Base-by-base conservation (phyloP, 306 rosid genomes). In the Rubus idaeus region DNA sequence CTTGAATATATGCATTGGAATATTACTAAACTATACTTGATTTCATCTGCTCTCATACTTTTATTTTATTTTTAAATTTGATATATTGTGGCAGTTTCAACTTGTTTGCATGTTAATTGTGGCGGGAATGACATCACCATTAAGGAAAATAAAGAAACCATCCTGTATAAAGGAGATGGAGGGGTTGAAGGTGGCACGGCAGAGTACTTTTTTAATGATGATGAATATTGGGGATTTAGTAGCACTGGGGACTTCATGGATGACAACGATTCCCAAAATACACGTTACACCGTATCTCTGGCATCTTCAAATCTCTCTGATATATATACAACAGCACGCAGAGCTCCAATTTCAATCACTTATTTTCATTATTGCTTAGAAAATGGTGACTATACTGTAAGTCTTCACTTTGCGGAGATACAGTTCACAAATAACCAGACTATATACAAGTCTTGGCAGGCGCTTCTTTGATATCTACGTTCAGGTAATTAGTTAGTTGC, bases 321-420 rank as follows among this genome's bases (percentile, higher is more conserved):
- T 55, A 9, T 86, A 47, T 91, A 91, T 75, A 58, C 57, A 55
- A 79, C 96, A 4, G 90, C 96, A 37, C 91, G 90, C 47, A 64
- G 18, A 70, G 41, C 89, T 81, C 96, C 96, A 64, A 79, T 84
- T 75, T 81, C 91, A 4, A 86, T 91, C 26, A 81, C 91, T 63
- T 91, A 87, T 72, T 91, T 91, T 86, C 96, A 91, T 74, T 79
- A 85, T 68, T 91, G 93, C 81, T 86, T 91, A 83, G 89, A 87
- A 65, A 84, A 91, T 78, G 93, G 96, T 74, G 74, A 83, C 85
- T 92, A 88, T 75, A 81, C 79, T 18, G 77, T 90, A 13, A 86
- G 63, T 68, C 87, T 92, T 75, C 92, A 87, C 87, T 91, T 91
- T 55, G 86, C 87, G 4, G 96, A 91, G 86, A 76, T 91, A 84